phyloP scores from a whole-genome alignment of 129 eudicot species.

The Dittrichia graveolens region DNA sequence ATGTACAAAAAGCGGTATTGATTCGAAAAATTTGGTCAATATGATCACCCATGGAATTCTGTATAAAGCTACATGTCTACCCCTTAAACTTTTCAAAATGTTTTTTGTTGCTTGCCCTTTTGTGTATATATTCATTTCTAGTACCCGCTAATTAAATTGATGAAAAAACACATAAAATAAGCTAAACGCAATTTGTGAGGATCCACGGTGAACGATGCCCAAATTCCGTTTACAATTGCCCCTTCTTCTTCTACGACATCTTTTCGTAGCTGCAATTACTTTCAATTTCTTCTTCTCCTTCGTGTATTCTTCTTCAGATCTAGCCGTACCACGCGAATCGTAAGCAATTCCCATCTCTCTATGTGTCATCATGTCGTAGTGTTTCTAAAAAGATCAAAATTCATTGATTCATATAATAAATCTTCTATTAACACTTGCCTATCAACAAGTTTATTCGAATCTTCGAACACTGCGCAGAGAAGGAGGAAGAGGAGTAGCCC shows the following conservation, averaged over 20 bases:
- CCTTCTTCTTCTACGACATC: not conserved
- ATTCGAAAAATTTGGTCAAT: too few species aligned
- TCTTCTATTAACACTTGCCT: too few species aligned
- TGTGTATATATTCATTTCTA: not conserved
- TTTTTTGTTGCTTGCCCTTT: too few species aligned
- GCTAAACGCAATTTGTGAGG: not conserved
- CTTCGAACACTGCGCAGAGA: constrained; percentile 22
- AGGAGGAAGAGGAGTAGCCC: constrained; percentile 32
- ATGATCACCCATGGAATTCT: too few species aligned
- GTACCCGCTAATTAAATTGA: constrained; percentile 2
- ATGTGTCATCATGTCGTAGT: not conserved
- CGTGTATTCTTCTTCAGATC: constrained; percentile 39
- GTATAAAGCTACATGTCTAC: too few species aligned
- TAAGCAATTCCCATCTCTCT: constrained; percentile 24
- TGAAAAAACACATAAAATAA: not conserved
- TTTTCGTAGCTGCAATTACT: constrained; percentile 5
- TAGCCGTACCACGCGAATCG: constrained; percentile 30
- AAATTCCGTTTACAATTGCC: constrained; percentile 8
- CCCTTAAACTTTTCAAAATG: too few species aligned
- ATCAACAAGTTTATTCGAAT: not conserved
- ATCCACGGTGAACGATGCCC: constrained; percentile 30
- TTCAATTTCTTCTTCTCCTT: constrained; percentile 21
- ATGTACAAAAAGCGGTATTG: too few species aligned
- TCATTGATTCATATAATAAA: not conserved
- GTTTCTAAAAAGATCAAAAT: not conserved